These are phyloP conservation scores for Exophiala sp. DNA, from an alignment of 2,329 filamentous ascomycete genomes.

Conservation along the genomic window DNA sequence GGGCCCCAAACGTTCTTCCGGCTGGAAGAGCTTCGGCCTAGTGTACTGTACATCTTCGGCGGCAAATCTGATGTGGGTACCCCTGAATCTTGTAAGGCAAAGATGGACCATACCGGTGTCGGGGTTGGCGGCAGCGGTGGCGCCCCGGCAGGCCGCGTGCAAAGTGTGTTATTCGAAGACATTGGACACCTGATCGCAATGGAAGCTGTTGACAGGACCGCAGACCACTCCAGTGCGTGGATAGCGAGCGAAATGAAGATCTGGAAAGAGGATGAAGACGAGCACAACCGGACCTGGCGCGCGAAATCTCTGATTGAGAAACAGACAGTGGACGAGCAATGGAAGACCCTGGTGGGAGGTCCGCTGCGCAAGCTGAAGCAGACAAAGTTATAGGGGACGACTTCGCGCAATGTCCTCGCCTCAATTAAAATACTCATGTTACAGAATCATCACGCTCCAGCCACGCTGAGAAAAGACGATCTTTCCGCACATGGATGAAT, in stretches of 20 bases:
- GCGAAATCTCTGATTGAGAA: slow-evolving; percentile 25
- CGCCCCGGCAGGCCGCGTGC: slow-evolving; percentile 48
- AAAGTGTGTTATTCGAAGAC: slow-evolving; percentile 27
- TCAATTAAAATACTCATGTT: slow-evolving; percentile 1
- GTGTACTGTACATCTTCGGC: slow-evolving; percentile 43
- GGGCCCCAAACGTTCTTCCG: slow-evolving; percentile 36
- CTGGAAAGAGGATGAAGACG: slow-evolving; percentile 26
- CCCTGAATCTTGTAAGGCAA: slow-evolving; percentile 37
- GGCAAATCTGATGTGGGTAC: slow-evolving; percentile 40
- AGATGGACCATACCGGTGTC: slow-evolving; percentile 38
- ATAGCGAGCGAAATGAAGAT: slow-evolving; percentile 25
- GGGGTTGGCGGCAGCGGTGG: slow-evolving; percentile 40
- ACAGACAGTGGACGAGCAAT: slow-evolving; percentile 26
- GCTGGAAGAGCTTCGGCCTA: slow-evolving; percentile 42
- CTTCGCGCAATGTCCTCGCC: no score
- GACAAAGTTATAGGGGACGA: slow-evolving; percentile 25
- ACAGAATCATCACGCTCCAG: no score
- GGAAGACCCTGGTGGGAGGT: slow-evolving; percentile 27
- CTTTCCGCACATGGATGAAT: no score
- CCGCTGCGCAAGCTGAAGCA: slow-evolving; percentile 21
- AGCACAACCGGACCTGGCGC: slow-evolving; percentile 23
- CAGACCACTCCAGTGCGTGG: slow-evolving; percentile 24
- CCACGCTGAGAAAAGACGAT: no score
- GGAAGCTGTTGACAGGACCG: slow-evolving; percentile 30
- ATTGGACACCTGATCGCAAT: slow-evolving; percentile 30